Percentiles rank a stretch among this genome's conserved stretches.
Conservation (phyloP, 495 filamentous ascomycete genomes). For the Sabuloglossum arenarium region DNA sequence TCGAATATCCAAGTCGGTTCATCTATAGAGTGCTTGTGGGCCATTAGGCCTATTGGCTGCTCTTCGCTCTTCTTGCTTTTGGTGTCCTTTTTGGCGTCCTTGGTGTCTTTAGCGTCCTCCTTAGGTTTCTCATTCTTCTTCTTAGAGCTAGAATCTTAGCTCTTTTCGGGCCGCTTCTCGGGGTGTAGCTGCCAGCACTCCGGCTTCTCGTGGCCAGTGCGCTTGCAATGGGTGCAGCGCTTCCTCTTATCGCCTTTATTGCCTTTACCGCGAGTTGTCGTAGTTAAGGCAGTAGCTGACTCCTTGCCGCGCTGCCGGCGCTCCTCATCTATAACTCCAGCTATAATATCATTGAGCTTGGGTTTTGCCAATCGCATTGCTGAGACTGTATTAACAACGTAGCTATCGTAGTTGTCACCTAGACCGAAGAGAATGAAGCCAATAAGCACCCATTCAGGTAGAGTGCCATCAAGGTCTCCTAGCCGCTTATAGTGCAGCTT, state of each 20-base stretch:
- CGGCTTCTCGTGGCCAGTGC: not conserved
- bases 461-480: not conserved
- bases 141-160: too few species aligned
- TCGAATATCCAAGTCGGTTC: not conserved
- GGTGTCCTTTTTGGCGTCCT: not conserved
- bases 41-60: not conserved
- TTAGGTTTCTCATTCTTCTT: too few species aligned
- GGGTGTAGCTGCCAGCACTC: not conserved
- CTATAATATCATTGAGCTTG: not conserved
- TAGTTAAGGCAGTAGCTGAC: not conserved
- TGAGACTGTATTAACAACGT: not conserved
- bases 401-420: not conserved
- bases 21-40: not conserved
- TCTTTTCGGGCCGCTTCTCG: not conserved
- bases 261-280: not conserved
- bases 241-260: not conserved
- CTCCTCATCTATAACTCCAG: not conserved
- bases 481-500: not conserved
- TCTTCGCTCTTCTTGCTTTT: not conserved
- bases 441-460: too few species aligned
- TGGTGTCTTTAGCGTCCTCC: not conserved
- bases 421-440: not conserved
- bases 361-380: not conserved
- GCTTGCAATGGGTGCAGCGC: not conserved
- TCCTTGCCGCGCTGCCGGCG: not conserved